These are phyloP conservation scores for Paecilomyces formosus DNA, from an alignment of 2,329 filamentous ascomycete genomes.

Conservation along the genomic window DNA sequence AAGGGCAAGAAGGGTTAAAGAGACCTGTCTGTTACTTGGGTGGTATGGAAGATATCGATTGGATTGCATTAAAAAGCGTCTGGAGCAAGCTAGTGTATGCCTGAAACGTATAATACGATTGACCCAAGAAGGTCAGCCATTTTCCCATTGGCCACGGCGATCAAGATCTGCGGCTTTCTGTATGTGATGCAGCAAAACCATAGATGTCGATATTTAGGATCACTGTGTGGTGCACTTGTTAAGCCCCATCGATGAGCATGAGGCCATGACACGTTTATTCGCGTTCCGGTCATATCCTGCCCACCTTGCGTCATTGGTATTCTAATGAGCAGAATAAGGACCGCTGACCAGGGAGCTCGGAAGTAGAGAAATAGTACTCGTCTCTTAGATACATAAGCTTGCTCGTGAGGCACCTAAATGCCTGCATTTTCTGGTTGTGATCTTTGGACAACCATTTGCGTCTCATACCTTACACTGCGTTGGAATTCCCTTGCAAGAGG, in stretches of 20 bases:
- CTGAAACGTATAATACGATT: slow-evolving; percentile 21
- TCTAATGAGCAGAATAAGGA: too few species aligned
- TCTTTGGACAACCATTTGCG: too few species aligned
- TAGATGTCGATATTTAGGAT: not conserved
- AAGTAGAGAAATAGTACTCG: too few species aligned
- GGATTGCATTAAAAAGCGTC: slow-evolving; percentile 10
- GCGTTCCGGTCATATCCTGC: not conserved
- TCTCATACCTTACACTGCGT: too few species aligned
- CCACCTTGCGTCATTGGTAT: too few species aligned
- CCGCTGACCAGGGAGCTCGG: too few species aligned
- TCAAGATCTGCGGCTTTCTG: not conserved
- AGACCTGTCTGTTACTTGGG: not conserved
- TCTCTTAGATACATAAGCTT: too few species aligned
- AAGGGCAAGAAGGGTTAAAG: slow-evolving; percentile 41
- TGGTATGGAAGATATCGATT: not conserved
- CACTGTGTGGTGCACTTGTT: not conserved
- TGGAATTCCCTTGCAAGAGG: too few species aligned
- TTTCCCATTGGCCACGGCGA: not conserved
- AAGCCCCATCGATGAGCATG: not conserved
- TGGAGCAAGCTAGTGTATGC: slow-evolving; percentile 15
- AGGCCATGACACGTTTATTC: not conserved
- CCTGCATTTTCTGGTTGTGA: too few species aligned
- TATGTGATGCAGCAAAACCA: not conserved
- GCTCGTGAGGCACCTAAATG: too few species aligned
- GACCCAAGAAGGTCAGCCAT: slow-evolving; percentile 4